Percentiles rank a stretch among this genome's conserved stretches.
Conservation (phyloP, 345 rosid species). For the Gossypium rotundifolium region DNA sequence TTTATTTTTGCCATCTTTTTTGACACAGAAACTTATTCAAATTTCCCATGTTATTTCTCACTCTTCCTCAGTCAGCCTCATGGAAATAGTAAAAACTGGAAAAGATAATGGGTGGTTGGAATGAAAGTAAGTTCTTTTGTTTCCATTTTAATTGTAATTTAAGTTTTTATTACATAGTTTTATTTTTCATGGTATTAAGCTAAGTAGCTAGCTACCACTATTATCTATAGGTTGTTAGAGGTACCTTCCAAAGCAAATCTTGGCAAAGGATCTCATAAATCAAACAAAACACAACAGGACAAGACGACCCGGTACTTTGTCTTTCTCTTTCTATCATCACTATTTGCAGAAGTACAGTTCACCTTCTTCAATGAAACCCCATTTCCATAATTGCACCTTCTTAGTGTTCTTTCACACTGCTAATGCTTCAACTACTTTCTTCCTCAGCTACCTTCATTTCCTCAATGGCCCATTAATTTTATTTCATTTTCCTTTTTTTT, state of each 20-base stretch:
- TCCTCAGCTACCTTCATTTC: constrained; percentile 4
- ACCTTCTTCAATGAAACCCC: not conserved
- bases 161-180: not conserved
- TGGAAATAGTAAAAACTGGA: not conserved
- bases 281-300: constrained; percentile 5
- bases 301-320: not conserved
- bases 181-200: not conserved
- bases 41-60: not conserved
- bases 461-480: not conserved
- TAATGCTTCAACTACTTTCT: not conserved
- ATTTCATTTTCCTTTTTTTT: not conserved
- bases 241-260: not conserved
- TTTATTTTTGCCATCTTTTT: not conserved
- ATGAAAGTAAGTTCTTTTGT: not conserved
- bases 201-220: not conserved
- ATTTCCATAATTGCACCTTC: not conserved
- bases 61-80: not conserved
- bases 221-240: not conserved
- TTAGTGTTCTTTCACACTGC: not conserved
- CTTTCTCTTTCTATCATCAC: not conserved
- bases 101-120: not conserved
- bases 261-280: constrained; percentile 4
- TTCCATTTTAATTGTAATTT: not conserved
- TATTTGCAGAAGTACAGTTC: not conserved
- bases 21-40: constrained; percentile 2